A percentile compares a stretch with the other conserved stretches of the same genome.
Conservation (phyloP, 257 asterid species). For the Prunella vulgaris region DNA sequence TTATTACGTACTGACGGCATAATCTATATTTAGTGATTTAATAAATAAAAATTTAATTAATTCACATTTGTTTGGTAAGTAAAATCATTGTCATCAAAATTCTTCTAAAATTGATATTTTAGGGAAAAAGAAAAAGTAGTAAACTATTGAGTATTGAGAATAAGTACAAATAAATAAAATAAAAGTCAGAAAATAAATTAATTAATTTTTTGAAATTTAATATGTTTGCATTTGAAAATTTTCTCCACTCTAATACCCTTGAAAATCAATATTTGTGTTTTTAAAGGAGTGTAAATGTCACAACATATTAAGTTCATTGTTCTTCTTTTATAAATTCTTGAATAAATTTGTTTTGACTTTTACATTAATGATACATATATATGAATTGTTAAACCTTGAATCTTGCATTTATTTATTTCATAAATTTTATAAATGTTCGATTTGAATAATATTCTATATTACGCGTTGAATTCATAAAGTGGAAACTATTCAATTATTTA, state of each 20-base stretch:
- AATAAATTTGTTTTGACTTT: no score
- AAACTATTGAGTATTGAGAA: no score
- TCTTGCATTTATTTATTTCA: neutral
- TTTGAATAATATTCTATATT: neutral
- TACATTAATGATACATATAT: neutral
- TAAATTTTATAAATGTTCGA: neutral
- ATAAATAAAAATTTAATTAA: neutral
- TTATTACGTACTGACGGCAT: neutral
- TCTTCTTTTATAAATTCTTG: neutral
- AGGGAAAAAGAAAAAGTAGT: neutral
- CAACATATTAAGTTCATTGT: neutral
- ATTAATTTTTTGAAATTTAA: no score
- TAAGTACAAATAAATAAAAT: no score
- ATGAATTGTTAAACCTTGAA: neutral
- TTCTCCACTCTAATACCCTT: neutral
- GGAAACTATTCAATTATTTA: neutral
- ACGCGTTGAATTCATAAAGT: neutral
- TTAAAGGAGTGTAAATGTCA: neutral
- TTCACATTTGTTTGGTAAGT: conserved; percentile 11
- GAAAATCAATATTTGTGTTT: no score
- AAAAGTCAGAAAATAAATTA: no score
- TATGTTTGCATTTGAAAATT: neutral
- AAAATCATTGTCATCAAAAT: neutral
- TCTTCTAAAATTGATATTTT: neutral
- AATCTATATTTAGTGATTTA: neutral